These are phyloP conservation scores for Epichloe aotearoae DNA, from an alignment of 2,329 filamentous ascomycete species.

Conservation along the genomic window DNA sequence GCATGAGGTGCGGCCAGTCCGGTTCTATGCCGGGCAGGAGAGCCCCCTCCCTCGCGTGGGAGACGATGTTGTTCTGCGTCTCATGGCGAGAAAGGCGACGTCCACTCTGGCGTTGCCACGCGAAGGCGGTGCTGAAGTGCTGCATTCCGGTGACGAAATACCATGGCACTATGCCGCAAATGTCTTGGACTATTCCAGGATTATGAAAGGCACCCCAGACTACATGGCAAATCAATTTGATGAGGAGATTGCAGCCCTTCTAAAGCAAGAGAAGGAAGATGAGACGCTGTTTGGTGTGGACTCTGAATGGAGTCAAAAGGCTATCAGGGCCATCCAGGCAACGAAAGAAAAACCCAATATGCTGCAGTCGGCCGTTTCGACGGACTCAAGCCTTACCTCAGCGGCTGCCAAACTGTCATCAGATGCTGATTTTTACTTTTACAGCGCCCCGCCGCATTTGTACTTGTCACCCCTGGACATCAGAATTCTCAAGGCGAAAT, in stretches of 20 bases:
- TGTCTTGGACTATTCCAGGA: slow-evolving; percentile 83
- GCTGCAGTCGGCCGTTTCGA: slow-evolving; percentile 19
- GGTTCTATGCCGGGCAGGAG: slow-evolving; percentile 86
- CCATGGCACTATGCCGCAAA: slow-evolving; percentile 94
- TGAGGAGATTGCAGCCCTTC: slow-evolving; percentile 60
- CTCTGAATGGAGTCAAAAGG: slow-evolving; percentile 82
- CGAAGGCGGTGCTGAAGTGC: slow-evolving; percentile 59
- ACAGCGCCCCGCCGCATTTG: slow-evolving; percentile 74
- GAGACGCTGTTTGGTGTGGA: slow-evolving; percentile 86
- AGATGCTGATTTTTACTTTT: slow-evolving; percentile 63
- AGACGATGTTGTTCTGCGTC: slow-evolving; percentile 74
- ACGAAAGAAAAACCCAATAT: slow-evolving; percentile 59
- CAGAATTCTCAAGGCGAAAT: slow-evolving; percentile 79
- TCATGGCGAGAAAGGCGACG: slow-evolving; percentile 68
- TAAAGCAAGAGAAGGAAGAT: slow-evolving; percentile 72
- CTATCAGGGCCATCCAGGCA: slow-evolving; percentile 58
- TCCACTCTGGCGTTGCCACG: slow-evolving; percentile 80
- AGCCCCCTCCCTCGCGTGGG: slow-evolving; percentile 67
- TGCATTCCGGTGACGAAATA: slow-evolving; percentile 59
- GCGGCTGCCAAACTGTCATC: slow-evolving; percentile 13
- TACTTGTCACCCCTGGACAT: slow-evolving; percentile 88
- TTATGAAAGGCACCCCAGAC: slow-evolving; percentile 85
- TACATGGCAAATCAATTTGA: slow-evolving; percentile 80
- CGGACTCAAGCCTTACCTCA: slow-evolving; percentile 6
- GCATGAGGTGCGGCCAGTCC: slow-evolving; percentile 77